These are phyloP conservation scores for Sugiyamaella novakii DNA, from an alignment of 1,139 yeast species.

Conservation along the genomic window DNA sequence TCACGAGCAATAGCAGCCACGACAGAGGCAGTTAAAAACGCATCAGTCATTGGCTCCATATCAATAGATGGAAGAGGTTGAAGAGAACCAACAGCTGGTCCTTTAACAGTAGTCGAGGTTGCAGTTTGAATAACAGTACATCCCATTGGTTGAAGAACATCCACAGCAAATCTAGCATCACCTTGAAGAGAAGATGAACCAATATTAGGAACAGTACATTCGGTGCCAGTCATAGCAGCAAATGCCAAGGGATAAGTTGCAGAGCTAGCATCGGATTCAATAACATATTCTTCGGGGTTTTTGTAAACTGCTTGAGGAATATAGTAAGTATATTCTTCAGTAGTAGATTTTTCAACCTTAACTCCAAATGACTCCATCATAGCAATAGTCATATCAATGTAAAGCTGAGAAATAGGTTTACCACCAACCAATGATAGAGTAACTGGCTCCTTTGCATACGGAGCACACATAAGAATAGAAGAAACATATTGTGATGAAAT, in stretches of 20 bases:
- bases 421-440: conserved; percentile 91
- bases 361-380: conserved; percentile 95
- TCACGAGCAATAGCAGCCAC: conserved; percentile 87
- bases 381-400: conserved; percentile 94
- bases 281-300: conserved; percentile 81
- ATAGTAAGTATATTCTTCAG: conserved; percentile 81
- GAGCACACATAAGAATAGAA: conserved; percentile 95
- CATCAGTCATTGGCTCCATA: conserved; percentile 99
- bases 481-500: conserved; percentile 97
- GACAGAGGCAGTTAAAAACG: conserved; percentile 93
- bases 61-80: conserved; percentile 76
- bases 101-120: conserved; percentile 86
- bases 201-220: conserved; percentile 90
- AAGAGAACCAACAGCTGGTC: conserved; percentile 72
- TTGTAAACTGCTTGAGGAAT: conserved; percentile 81
- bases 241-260: conserved; percentile 97
- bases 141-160: conserved; percentile 93
- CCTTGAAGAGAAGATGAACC: conserved; percentile 94
- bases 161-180: conserved; percentile 94
- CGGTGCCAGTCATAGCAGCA: conserved; percentile 96
- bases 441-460: conserved; percentile 87
- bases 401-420: conserved; percentile 92
- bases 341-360: conserved; percentile 65
- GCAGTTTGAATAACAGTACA: conserved; percentile 82
- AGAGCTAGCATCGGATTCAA: conserved; percentile 98